A percentile compares a stretch with the other conserved stretches of the same genome.
phyloP scores from a whole-genome alignment of 805 yeast genomes.

The Yarrowia bubula region DNA sequence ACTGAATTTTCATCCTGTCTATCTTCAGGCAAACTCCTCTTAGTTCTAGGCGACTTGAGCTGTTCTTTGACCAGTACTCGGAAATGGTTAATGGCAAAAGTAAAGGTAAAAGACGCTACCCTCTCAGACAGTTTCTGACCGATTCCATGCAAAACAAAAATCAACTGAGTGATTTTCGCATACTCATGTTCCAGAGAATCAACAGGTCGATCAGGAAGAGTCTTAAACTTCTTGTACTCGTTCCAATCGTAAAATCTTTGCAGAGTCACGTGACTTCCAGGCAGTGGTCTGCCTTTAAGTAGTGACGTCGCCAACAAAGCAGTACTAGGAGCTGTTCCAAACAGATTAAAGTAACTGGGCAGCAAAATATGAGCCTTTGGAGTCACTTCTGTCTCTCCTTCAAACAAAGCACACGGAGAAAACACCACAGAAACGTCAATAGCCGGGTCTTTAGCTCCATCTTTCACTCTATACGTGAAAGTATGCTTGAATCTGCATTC shows the following conservation, averaged over 20 bases:
- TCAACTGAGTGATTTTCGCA: constrained; percentile 54
- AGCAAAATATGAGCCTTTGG: constrained; percentile 11
- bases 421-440: constrained; percentile 33
- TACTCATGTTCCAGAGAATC: constrained; percentile 36
- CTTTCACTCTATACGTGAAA: constrained; percentile 31
- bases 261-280: constrained; percentile 32
- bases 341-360: constrained; percentile 6
- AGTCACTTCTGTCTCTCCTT: constrained; percentile 29
- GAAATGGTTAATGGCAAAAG: constrained; percentile 56
- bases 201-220: constrained; percentile 35
- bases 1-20: constrained; percentile 30
- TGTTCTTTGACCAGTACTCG: constrained; percentile 39
- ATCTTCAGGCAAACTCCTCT: constrained; percentile 29
- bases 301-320: constrained; percentile 29
- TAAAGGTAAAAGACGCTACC: constrained; percentile 79
- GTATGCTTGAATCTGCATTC: constrained; percentile 33
- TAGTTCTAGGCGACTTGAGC: constrained; percentile 31
- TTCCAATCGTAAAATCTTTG: constrained; percentile 39
- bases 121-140: constrained; percentile 84
- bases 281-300: constrained; percentile 31
- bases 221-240: constrained; percentile 35
- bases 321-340: constrained; percentile 28
- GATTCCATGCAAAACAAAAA: constrained; percentile 88
- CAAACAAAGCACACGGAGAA: constrained; percentile 35
- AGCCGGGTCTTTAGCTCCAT: constrained; percentile 24